phyloP scores from a whole-genome alignment of 2,329 filamentous ascomycete genomes.

The Colletotrichum sp. region DNA sequence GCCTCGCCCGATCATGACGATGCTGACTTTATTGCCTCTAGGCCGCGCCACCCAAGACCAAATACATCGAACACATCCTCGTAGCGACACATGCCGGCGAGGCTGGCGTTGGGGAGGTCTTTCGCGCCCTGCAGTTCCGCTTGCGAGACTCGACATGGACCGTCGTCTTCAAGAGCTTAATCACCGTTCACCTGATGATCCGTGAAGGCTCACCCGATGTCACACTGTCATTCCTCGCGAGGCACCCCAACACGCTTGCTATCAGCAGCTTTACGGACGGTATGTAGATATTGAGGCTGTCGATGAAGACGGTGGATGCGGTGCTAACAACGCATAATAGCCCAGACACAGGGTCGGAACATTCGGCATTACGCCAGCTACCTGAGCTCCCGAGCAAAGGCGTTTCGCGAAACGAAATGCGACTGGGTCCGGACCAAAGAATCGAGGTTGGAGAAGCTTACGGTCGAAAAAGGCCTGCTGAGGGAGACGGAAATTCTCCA shows the following conservation, averaged over 20 bases:
- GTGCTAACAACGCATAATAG: slow-evolving; percentile 47
- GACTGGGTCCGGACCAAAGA: slow-evolving; percentile 90
- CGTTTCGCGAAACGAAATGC: slow-evolving; percentile 82
- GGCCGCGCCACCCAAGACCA: slow-evolving; percentile 88
- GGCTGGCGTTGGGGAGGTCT: slow-evolving; percentile 93
- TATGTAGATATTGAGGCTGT: slow-evolving; percentile 48
- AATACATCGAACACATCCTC: slow-evolving; percentile 98
- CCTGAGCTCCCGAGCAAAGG: slow-evolving; percentile 79
- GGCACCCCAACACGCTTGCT: slow-evolving; percentile 81
- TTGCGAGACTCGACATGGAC: slow-evolving; percentile 98
- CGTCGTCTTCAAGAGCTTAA: slow-evolving; percentile 97
- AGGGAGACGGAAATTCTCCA: slow-evolving; percentile 93
- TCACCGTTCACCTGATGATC: slow-evolving; percentile 97
- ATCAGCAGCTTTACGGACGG: slow-evolving; percentile 93
- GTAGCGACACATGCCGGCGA: slow-evolving; percentile 95
- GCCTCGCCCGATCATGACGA: slow-evolving; percentile 6
- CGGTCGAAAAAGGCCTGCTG: slow-evolving; percentile 89
- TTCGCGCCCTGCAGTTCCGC: slow-evolving; percentile 86
- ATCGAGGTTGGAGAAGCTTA: slow-evolving; percentile 81
- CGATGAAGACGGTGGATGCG: neutral
- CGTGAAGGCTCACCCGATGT: slow-evolving; percentile 90
- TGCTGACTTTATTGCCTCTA: slow-evolving; percentile 18
- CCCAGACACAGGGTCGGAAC: slow-evolving; percentile 93
- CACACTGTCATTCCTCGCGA: slow-evolving; percentile 83
- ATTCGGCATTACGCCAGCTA: slow-evolving; percentile 93